Base-by-base conservation (phyloP, 2,329 filamentous ascomycete genomes). In the Cytospora piceicola region DNA sequence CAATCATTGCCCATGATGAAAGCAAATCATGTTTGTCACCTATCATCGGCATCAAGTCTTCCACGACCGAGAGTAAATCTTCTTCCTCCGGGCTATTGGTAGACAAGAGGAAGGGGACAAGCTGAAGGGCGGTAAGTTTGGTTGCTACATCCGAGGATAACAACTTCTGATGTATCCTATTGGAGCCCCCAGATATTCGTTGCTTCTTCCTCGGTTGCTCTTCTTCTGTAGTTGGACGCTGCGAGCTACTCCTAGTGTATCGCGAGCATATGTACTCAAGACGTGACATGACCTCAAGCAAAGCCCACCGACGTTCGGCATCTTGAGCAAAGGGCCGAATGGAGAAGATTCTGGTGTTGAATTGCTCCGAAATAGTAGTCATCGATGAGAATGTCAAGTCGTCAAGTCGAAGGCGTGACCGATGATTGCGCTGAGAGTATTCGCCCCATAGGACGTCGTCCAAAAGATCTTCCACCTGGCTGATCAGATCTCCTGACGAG, bases 1-100 rank as follows among this genome's bases (percentile, higher is more conserved):
- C 90, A 61, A 97, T 76, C 80, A 96, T 87, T 22, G 93, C 90
- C 95, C 95, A 99, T 0, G 89, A 92, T 9, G 89, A 85, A 51
- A 89, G 80, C 11, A 77, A 76, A 17, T 79, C 78, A 70, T 90
- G 88, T 71, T 96, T 94, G 72, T 95, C 90, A 12, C 85, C 82
- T 53, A 90, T 85, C 61, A 84, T 82, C 14, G 79, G 76, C 20
- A 82, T 78, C 20, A 96, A 77, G 53, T 85, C 83, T 11, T 83
- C 80, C 3, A 95, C 73, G 4, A 90, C 74, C 0, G 82, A 80
- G 6, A 78, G 75, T 30, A 90, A 77, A 14, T 86, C 84, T 36
- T 88, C 83, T 36, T 77, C 70, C 4, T 80, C 75, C 0, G 85
- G 73, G 29, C 79, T 76, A 58, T 77, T 75, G 36, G 78, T 75